Evolutionary conservation across 495 filamentous ascomycete species (phyloP).

Genomic region (Neurospora tetrasperma): DNA sequence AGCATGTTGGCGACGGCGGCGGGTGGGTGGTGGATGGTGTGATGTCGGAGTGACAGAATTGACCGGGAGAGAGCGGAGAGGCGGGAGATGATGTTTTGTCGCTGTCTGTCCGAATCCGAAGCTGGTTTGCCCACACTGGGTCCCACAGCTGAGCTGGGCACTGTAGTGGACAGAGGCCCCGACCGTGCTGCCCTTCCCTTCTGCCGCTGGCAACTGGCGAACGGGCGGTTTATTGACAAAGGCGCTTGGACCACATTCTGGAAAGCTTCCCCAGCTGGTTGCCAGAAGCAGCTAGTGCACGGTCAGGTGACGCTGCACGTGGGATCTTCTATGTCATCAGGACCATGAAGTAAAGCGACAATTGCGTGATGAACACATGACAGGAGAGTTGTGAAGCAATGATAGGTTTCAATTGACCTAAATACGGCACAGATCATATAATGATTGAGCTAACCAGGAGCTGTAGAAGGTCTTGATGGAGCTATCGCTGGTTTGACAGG

Average conservation of each 20-base stretch:
- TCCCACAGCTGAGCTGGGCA: not conserved
- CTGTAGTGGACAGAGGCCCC: not conserved
- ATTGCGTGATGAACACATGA: too few relatives aligned
- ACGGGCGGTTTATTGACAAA: not conserved
- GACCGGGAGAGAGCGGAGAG: slow-evolving; percentile 7
- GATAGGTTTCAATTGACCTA: too few relatives aligned
- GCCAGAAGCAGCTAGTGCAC: not conserved
- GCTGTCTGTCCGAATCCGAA: not conserved
- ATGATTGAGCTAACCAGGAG: too few relatives aligned
- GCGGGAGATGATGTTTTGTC: not conserved
- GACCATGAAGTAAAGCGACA: too few relatives aligned
- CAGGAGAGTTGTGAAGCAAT: too few relatives aligned
- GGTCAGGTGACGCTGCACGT: not conserved
- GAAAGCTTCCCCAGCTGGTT: not conserved
- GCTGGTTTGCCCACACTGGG: not conserved
- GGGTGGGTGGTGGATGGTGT: slow-evolving; percentile 1
- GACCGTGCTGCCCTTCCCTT: not conserved
- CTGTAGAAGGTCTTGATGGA: too few relatives aligned
- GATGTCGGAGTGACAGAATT: slow-evolving; percentile 9
- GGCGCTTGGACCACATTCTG: not conserved
- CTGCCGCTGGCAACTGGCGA: slow-evolving; percentile 1
- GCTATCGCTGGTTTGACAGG: too few relatives aligned
- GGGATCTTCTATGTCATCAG: not conserved
- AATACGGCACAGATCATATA: fast-evolving
- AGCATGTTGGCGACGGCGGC: slow-evolving; percentile 51